phyloP scores from a whole-genome alignment of 495 filamentous ascomycete genomes.

The Penicillium alfredii region DNA sequence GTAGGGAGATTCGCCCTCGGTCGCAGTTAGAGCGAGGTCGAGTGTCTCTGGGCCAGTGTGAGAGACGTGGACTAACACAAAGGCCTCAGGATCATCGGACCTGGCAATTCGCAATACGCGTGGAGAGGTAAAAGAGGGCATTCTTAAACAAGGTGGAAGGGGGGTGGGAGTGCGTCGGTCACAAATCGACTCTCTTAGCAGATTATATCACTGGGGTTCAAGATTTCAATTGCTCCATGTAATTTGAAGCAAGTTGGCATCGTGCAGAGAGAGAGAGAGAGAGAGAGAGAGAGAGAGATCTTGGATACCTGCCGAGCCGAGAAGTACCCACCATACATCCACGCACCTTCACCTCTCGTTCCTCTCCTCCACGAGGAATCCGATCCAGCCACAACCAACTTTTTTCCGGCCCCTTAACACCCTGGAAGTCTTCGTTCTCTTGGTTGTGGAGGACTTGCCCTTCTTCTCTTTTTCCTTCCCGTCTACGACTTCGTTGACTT shows the following conservation, averaged over 20 bases:
- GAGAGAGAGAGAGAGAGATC: too few species aligned
- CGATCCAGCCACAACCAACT: slow-evolving; percentile 7
- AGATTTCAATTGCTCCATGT: too few species aligned
- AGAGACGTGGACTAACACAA: slow-evolving; percentile 53
- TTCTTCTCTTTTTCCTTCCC: too few species aligned
- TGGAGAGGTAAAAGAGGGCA: slow-evolving; percentile 10
- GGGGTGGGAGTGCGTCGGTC: too few species aligned
- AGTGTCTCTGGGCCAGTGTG: slow-evolving; percentile 41
- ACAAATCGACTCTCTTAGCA: too few species aligned
- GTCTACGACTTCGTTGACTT: too few species aligned
- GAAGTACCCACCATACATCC: not conserved
- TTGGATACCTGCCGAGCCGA: too few species aligned
- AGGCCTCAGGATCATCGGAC: slow-evolving; percentile 45
- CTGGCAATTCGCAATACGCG: slow-evolving; percentile 51
- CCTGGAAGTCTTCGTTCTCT: too few species aligned
- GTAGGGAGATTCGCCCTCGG: slow-evolving; percentile 63
- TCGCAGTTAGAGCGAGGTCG: slow-evolving; percentile 59
- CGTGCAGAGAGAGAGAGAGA: too few species aligned
- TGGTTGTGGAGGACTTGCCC: too few species aligned
- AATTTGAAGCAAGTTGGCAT: too few species aligned
- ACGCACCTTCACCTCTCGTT: slow-evolving; percentile 10
- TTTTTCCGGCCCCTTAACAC: slow-evolving; percentile 2
- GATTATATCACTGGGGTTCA: too few species aligned
- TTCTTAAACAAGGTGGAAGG: not conserved
- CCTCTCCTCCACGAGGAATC: slow-evolving; percentile 22